Base-by-base conservation (phyloP, 2,329 filamentous ascomycete species). In the Cercospora janseana region DNA sequence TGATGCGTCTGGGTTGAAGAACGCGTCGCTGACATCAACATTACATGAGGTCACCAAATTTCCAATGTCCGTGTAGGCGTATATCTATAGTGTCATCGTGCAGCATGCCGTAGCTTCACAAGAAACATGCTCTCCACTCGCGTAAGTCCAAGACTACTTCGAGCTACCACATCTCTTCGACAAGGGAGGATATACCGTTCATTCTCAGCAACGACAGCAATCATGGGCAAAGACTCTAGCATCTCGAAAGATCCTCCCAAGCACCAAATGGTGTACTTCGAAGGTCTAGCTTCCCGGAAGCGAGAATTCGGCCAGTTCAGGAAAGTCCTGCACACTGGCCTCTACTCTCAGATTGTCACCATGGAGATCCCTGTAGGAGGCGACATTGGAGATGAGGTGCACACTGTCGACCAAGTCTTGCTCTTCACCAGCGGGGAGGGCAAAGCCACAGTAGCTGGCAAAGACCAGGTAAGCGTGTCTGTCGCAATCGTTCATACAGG, bases 321-420 rank as follows among this genome's bases (percentile, higher is more conserved):
- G 3, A 79, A 78, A 26, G 80, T 85, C 16, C 66, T 85, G 10
- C 81, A 78, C 66, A 85, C 82, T 2, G 81, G 81, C 0, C 67
- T 85, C 5, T 84, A 83, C 63, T 76, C 74, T 8, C 82, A 85
- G 64, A 66, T 85, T 6, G 81, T 85, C 0, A 73, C 81, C 0
- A 85, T 85, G 81, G 81, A 80, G 34, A 74, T 85, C 0, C 82
- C 81, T 0, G 77, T 82, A 0, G 76, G 75, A 10, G 81, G 81
- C 2, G 81, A 85, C 23, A 85, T 85, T 58, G 80, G 82, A n/a
- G 81, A 85, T 45, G 81, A 85, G 68, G 81, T 82, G 52, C 81
- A 85, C 63, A 79, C 77, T 0, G 81, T 84, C 28, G 82, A 85
- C 55, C 82, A 85, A 58, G 79, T 81, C 48, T 70, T 86, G 9